Percentiles rank a stretch among this genome's conserved stretches.
These are phyloP conservation scores for Lumnitzera racemosa DNA, from an alignment of 345 rosid species.

Conservation along the genomic window DNA sequence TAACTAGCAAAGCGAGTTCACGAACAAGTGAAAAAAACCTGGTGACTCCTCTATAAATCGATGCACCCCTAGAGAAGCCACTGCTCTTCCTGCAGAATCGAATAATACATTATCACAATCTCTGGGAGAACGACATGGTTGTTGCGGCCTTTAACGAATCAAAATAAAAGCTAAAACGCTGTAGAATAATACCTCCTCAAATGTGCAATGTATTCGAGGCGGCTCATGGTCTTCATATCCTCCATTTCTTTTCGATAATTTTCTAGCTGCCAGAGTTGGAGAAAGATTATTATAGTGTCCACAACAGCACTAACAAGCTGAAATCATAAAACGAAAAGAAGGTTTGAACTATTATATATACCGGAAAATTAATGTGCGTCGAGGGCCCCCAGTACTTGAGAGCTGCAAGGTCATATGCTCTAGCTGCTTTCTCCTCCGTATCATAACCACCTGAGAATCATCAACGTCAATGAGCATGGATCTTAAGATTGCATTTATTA, in stretches of 20 bases:
- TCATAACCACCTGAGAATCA: constrained; percentile 53
- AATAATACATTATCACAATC: neutral
- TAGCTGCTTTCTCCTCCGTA: constrained; percentile 70
- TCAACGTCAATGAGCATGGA: too few relatives aligned
- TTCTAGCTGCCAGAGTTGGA: constrained; percentile 30
- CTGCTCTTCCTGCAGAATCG: constrained; percentile 49
- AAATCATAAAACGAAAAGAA: neutral
- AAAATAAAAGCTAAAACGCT: neutral
- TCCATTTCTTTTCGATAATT: constrained; percentile 47
- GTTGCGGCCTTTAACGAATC: neutral
- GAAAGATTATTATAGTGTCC: too few relatives aligned
- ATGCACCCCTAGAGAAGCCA: constrained; percentile 80
- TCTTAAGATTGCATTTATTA: too few relatives aligned
- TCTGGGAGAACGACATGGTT: neutral
- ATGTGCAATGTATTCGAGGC: constrained; percentile 69
- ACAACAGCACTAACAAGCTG: neutral
- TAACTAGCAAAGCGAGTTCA: neutral
- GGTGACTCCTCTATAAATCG: constrained; percentile 76
- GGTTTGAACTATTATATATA: constrained; percentile 4
- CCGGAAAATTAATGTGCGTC: constrained; percentile 56
- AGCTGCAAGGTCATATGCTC: constrained; percentile 75
- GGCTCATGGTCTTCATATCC: constrained; percentile 66
- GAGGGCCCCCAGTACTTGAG: constrained; percentile 70
- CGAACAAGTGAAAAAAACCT: constrained; percentile 25
- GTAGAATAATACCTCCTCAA: constrained; percentile 35